Percentiles rank a stretch among this genome's conserved stretches.
phyloP scores from a whole-genome alignment of 2,329 filamentous ascomycete species.

The Gliomastix tumulicola region DNA sequence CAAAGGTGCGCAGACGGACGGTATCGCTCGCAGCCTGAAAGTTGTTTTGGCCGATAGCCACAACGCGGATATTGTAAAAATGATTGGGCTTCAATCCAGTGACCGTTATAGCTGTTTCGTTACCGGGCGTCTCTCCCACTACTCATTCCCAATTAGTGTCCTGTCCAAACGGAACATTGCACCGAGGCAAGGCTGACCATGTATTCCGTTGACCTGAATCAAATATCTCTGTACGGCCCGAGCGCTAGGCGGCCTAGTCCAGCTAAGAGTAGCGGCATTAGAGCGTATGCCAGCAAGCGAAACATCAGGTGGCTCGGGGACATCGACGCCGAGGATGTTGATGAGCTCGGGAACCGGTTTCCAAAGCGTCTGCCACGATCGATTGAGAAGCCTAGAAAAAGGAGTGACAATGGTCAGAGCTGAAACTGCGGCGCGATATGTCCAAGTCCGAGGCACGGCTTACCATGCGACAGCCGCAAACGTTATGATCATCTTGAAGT shows the following conservation, averaged over 20 bases:
- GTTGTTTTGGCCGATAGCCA: slow-evolving; percentile 84
- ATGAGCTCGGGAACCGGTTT: slow-evolving; percentile 90
- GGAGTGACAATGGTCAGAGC: too few species aligned
- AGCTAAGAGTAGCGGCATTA: slow-evolving; percentile 83
- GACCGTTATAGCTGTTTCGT: slow-evolving; percentile 66
- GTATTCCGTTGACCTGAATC: slow-evolving; percentile 88
- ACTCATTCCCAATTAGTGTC: too few species aligned
- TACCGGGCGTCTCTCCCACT: slow-evolving; percentile 72
- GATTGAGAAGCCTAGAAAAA: slow-evolving; percentile 67
- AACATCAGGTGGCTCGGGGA: slow-evolving; percentile 82
- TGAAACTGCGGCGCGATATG: too few species aligned
- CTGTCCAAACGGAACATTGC: too few species aligned
- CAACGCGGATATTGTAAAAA: slow-evolving; percentile 89
- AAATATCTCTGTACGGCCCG: slow-evolving; percentile 76
- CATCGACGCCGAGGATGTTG: slow-evolving; percentile 85
- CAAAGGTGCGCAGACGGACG: slow-evolving; percentile 75
- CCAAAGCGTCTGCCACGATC: slow-evolving; percentile 81
- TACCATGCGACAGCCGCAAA: slow-evolving; percentile 48
- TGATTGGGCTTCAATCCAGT: slow-evolving; percentile 79
- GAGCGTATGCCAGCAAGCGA: slow-evolving; percentile 84
- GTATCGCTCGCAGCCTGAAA: slow-evolving; percentile 86
- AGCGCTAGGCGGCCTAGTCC: slow-evolving; percentile 65
- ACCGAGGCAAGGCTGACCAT: slow-evolving; percentile 54
- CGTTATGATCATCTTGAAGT: slow-evolving; percentile 49
- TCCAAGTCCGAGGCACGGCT: too few species aligned